Percentiles rank a stretch among this genome's conserved stretches.
Conservation (phyloP, 139 green algal species). For the Parachlorella kessleri region DNA sequence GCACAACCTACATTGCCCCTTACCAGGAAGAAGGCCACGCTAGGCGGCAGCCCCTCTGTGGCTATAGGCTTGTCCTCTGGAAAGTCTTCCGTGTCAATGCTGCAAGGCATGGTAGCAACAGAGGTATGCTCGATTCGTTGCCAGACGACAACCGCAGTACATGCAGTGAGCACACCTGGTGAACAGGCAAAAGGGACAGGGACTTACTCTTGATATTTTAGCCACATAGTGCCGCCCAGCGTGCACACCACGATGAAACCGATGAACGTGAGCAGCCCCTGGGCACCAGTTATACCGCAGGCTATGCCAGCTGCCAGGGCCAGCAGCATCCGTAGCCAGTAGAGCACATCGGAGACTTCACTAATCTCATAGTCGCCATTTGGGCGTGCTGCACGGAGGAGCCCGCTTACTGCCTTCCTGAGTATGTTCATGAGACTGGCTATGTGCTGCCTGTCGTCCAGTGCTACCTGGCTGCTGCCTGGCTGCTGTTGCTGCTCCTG, state of each 20-base stretch:
- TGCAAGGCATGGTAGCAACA: neutral
- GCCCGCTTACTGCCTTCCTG: too few relatives aligned
- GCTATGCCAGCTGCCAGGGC: conserved; percentile 13
- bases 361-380: neutral
- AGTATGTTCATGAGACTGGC: too few relatives aligned
- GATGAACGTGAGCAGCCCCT: conserved; percentile 38
- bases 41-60: conserved; percentile 35
- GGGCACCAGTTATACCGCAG: conserved; percentile 18
- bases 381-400: neutral
- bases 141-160: neutral
- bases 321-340: conserved; percentile 27
- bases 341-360: conserved; percentile 32
- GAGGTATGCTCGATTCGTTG: too few relatives aligned
- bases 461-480: too few relatives aligned
- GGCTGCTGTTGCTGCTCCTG: too few relatives aligned
- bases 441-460: too few relatives aligned
- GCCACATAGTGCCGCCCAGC: conserved; percentile 24
- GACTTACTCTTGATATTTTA: conserved; percentile 24
- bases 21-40: conserved; percentile 39
- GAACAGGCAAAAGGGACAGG: neutral
- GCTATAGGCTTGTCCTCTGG: conserved; percentile 12
- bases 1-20: too few relatives aligned
- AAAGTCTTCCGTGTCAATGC: conserved; percentile 36
- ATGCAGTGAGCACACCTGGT: neutral
- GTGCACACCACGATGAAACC: conserved; percentile 17